Base-by-base conservation (phyloP, 345 rosid genomes). In the Salix dunnii region DNA sequence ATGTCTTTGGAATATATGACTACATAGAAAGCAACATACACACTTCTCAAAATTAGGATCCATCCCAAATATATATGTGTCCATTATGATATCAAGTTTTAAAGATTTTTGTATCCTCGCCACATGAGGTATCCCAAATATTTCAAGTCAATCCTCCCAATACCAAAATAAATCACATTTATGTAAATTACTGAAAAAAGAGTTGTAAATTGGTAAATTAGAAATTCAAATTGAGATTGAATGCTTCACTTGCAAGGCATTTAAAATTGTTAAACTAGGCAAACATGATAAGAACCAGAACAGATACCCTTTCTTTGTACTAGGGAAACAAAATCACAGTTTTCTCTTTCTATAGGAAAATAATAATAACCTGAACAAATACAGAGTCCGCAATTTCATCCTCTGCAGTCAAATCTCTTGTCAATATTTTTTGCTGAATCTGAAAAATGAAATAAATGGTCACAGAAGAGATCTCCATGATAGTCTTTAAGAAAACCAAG, bases 321-420 rank as follows among this genome's bases (percentile, higher is more conserved):
- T 2, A 10, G 43, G 43, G 13, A 43, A 43, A 43, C 5, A 43
- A 43, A 43, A 43, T 43, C 49, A 46, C 49, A 46, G 17, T 14
- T 46, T 3, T 46, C 17, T 46, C 14, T 35, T 31, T 67, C 3
- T 27, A 16, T 48, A 23, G 1, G 33, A 40, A 17, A 51, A 3
- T 16, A 67, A 64, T 17, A 72, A 0, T 76, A 58, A 91, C 99
- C 98, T 96, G 94, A 77, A 93, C 81, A 63, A 96, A 96, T 66
- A 96, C 97, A 14, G 96, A 88, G 81, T 96, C 98, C 1, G 96
- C 96, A 35, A 96, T 96, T 86, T 92, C 96, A 81, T 93, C 99
- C 76, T 96, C 99, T 20, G 71, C 88, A 1, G 94, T 90, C 40
- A 85, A 79, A 67, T 87, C 91, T 80, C 99, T 87, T 18, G 83